Evolutionary conservation across 495 filamentous ascomycete species (phyloP), one percentile per base, ranked within the genome.

Genomic region (Penicillium maclennaniae): DNA sequence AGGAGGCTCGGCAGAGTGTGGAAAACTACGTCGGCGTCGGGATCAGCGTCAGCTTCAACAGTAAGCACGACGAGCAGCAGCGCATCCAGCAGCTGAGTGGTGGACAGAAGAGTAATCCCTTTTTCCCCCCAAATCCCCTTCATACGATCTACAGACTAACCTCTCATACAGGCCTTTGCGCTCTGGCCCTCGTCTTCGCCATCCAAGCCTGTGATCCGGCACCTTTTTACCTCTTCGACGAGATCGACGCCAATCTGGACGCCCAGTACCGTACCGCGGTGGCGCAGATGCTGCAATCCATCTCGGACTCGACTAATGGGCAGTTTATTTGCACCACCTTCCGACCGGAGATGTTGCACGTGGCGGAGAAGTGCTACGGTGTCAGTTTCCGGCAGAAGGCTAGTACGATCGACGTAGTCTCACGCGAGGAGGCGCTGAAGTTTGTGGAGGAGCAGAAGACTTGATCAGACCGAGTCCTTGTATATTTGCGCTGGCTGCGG

Each of bases 31-130:
- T 88, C 2, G 93, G 93, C 31, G 93, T 99, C 4, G 93, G 92
- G n/a, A 97, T 99, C 70, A 91, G 87, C 59, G 93, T 99, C 21
- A 92, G 88, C 57, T 99, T 99, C 79, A 99, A 97, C 75, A 95
- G 90, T 66, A 96, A 96, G 70, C 85, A 90, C 54, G 95, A 99
- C 57, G 93, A 99, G 60, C 93, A 99, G 72, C 93, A 99, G 66
- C 88, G 89, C 44, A 96, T 99, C 58, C 89, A 93, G 72, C 93
- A 99, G 71, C 83, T 99, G 49, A 92, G 87, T 56, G 93, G 93
- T 74, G 93, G 93, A 38, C 93, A 99, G 58, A 99, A 99, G 80
- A 96, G 91, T 90, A 73, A 78, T 81, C 73, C n/a, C n/a, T n/a
- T n/a, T n/a, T n/a, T n/a, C n/a, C n/a, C 19, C 21, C 23, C 27